Percentiles rank a stretch among this genome's conserved stretches.
phyloP scores from a whole-genome alignment of 2,329 filamentous ascomycete genomes.

The Pyrenophora seminiperda region DNA sequence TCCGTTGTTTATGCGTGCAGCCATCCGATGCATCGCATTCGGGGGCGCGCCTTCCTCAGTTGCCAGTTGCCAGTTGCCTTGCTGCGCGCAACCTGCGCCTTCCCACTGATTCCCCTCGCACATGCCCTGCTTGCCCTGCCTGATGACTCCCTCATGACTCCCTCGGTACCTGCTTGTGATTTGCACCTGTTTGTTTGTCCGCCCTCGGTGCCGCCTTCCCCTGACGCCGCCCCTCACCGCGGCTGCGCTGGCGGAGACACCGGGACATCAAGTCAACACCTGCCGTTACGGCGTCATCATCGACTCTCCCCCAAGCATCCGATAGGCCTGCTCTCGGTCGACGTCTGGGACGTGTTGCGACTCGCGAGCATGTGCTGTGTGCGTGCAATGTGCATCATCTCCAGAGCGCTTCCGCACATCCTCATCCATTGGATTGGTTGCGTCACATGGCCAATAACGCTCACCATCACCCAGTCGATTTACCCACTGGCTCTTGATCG shows the following conservation, averaged over 20 bases:
- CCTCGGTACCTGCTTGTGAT: no score
- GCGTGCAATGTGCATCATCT: constrained; percentile 16
- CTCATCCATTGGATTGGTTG: constrained; percentile 17
- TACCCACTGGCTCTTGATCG: constrained; percentile 22
- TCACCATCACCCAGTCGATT: constrained; percentile 14
- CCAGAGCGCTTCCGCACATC: constrained; percentile 15
- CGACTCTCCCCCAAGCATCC: not conserved
- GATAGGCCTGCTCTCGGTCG: not conserved
- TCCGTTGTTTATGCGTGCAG: constrained; percentile 12
- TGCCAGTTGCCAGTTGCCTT: no score
- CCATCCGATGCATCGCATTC: not conserved
- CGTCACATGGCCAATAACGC: constrained; percentile 24
- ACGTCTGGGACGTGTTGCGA: not conserved
- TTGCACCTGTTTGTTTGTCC: no score
- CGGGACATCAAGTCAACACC: not conserved
- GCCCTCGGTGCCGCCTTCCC: not conserved
- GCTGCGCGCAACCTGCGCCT: no score
- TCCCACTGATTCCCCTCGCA: no score
- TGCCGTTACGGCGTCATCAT: no score
- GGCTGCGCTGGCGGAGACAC: not conserved
- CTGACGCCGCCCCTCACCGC: not conserved
- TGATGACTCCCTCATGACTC: no score
- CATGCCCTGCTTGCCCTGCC: no score
- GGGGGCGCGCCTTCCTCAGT: constrained; percentile 5
- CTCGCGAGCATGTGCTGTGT: no score